Percentiles rank a stretch among this genome's conserved stretches.
Conservation (phyloP, 306 rosid genomes). For the Lagenaria siceraria region DNA sequence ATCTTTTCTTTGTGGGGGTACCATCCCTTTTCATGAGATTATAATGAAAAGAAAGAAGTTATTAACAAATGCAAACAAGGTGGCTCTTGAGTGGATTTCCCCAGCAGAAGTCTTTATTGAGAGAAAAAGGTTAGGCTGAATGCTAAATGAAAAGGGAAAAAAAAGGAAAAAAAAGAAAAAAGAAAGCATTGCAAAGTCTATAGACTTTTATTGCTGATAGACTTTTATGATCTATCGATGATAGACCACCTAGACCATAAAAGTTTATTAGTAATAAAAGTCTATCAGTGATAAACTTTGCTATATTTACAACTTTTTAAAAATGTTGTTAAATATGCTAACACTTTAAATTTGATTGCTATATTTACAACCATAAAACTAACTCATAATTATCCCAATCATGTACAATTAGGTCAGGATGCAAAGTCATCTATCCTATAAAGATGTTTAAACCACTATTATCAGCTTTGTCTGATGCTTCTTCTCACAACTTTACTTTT, state of each 20-base stretch:
- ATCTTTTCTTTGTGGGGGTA: not conserved
- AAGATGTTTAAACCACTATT: not conserved
- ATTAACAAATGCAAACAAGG: not conserved
- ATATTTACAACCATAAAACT: too few relatives aligned
- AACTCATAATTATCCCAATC: slow-evolving; percentile 1
- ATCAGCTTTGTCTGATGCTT: not conserved
- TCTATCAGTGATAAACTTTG: too few relatives aligned
- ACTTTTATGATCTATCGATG: too few relatives aligned
- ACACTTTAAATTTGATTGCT: too few relatives aligned
- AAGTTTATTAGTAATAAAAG: too few relatives aligned
- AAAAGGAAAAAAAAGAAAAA: too few relatives aligned
- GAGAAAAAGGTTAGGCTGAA: not conserved
- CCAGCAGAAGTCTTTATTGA: too few relatives aligned
- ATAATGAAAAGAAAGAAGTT: not conserved
- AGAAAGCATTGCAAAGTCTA: too few relatives aligned
- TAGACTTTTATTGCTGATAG: too few relatives aligned
- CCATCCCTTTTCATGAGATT: not conserved
- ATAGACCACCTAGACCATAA: too few relatives aligned
- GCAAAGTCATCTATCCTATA: not conserved
- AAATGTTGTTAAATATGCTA: too few relatives aligned
- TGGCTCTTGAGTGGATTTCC: not conserved
- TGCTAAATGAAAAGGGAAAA: not conserved
- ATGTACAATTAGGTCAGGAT: not conserved
- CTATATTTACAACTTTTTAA: too few relatives aligned
- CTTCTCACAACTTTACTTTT: not conserved